Evolutionary conservation across 768 basidiomycete species (phyloP).

Genomic region (Psilocybe subaeruginosa): DNA sequence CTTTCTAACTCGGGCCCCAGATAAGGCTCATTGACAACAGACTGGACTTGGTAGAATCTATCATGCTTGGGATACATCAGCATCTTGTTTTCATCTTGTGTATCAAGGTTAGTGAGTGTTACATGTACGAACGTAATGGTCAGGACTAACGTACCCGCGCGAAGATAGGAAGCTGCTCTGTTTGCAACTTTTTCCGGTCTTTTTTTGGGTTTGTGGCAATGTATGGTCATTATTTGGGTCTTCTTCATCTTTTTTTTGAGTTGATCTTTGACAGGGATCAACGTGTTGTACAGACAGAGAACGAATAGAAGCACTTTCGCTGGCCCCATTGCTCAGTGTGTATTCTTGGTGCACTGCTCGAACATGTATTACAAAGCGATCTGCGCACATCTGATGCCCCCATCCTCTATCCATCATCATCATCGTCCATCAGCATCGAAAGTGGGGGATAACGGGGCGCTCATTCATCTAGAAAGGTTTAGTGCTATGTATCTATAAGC

Average conservation of each 20-base stretch:
- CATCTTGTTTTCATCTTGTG: neutral
- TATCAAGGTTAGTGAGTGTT: neutral
- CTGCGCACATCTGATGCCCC: neutral
- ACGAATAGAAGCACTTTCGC: neutral
- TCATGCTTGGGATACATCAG: too few species aligned
- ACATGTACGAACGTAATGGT: neutral
- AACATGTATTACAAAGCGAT: neutral
- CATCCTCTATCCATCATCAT: neutral
- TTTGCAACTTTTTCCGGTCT: too few species aligned
- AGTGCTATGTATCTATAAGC: neutral
- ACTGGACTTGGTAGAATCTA: too few species aligned
- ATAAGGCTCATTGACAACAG: too few species aligned
- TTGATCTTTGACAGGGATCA: neutral
- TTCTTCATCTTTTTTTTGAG: neutral
- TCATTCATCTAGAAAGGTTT: neutral
- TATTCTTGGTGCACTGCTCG: neutral
- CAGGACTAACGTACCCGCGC: neutral
- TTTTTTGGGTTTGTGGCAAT: too few species aligned
- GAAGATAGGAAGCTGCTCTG: too few species aligned
- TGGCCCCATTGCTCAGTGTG: neutral
- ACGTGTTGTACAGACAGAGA: neutral
- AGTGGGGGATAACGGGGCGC: neutral
- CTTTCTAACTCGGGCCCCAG: too few species aligned
- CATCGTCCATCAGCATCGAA: neutral
- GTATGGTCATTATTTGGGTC: too few species aligned